Base-by-base conservation (phyloP, 108 stramenopile species). In the Nannochloropsis oceanica region DNA sequence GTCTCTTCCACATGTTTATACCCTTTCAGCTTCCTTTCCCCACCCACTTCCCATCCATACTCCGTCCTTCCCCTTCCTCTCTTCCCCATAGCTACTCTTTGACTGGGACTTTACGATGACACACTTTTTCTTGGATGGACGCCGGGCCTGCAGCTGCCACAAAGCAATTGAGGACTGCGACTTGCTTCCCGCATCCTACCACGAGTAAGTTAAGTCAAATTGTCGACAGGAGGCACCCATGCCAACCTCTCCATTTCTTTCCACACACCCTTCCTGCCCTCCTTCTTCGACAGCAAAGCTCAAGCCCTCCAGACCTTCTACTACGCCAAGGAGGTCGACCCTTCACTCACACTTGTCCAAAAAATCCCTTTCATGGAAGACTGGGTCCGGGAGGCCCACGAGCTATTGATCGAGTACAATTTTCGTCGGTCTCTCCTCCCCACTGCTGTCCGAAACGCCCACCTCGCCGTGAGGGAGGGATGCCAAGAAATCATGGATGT, bases 21-120 rank as follows among this genome's bases (percentile, higher is more conserved):
- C 34, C 34, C 1, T 5, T 34, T 5, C 34, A 34, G 34, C 34
- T 5, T 34, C 34, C 34, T 34, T 10, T 73, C 59, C 59, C n/a
- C 59, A n/a, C 59, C n/a, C 59, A 73, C 59, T 73, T n/a, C n/a
- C 59, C 7, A 9, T 73, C n/a, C 22, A n/a, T 73, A 73, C 34
- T 34, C 34, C 34, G 34, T 34, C 34, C 22, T 73, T 73, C 59
- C 0, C 18, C 9, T 73, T n/a, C 9, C 59, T 73, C 18, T 73
- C 59, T 5, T 34, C 5, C 34, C 34, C 34, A 34, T 10, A 73
- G 59, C 9, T 73, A 18, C 59, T 73, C 79, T 27, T 82, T 81
- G 87, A 87, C 26, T 87, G 83, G 44, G 87, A 87, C 87, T 84
- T 34, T 80, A 87, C 87, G 44, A 25, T 87, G 83, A 87, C 87